These are phyloP conservation scores for Coelastrella sp. DNA, from an alignment of 139 green algal genomes.

Conservation along the genomic window DNA sequence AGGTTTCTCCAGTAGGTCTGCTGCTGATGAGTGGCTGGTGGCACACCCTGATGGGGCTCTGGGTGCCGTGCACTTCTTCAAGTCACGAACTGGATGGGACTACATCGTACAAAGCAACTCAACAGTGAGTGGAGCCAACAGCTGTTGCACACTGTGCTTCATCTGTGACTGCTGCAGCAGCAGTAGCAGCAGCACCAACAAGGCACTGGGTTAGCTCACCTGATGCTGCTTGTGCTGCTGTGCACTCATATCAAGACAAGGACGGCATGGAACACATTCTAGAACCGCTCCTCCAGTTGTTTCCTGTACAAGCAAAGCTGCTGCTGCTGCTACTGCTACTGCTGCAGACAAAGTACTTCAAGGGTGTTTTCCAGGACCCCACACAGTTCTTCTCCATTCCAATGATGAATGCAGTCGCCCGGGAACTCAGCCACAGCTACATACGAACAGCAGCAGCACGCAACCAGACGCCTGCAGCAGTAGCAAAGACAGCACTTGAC, in stretches of 20 bases:
- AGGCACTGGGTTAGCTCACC: too few relatives aligned
- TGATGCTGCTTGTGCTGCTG: background rate
- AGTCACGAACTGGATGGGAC: background rate
- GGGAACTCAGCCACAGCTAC: slow-evolving; percentile 74
- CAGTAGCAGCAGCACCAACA: background rate
- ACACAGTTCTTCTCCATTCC: slow-evolving; percentile 78
- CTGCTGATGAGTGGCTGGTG: slow-evolving; percentile 80
- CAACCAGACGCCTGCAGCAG: too few relatives aligned
- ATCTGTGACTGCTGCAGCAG: background rate
- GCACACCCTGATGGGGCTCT: slow-evolving; percentile 73
- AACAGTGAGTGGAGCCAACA: slow-evolving; percentile 61
- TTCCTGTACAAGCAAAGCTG: background rate
- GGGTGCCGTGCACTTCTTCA: slow-evolving; percentile 76
- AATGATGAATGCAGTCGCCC: slow-evolving; percentile 83
- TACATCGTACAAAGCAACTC: slow-evolving; percentile 92
- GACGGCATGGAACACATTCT: background rate
- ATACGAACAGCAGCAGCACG: background rate
- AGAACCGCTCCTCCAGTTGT: background rate
- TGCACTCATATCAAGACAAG: background rate
- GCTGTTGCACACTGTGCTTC: background rate
- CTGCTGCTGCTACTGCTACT: background rate
- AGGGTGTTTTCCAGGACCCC: slow-evolving; percentile 78
- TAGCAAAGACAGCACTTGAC: slow-evolving; percentile 24
- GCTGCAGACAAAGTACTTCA: slow-evolving; percentile 80
- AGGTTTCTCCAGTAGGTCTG: slow-evolving; percentile 66